These are phyloP conservation scores for Septoria linicola DNA, from an alignment of 2,329 filamentous ascomycete genomes.

Conservation along the genomic window DNA sequence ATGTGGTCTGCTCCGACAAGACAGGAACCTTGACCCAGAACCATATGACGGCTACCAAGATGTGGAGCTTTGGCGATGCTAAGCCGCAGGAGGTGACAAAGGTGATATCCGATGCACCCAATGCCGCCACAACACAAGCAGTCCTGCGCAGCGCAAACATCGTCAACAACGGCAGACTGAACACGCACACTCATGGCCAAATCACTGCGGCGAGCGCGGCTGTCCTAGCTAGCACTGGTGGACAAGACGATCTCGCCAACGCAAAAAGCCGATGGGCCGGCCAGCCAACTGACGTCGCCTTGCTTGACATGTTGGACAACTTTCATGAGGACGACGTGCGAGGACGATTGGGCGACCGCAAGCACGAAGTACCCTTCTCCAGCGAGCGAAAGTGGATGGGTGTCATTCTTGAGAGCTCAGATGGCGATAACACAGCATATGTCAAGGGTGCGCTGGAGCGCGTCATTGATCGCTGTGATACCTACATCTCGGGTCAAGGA, in stretches of 20 bases:
- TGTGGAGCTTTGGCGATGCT: conserved; percentile 84
- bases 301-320: conserved; percentile 86
- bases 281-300: conserved; percentile 95
- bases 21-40: conserved; percentile 95
- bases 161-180: conserved; percentile 87
- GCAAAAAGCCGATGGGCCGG: conserved; percentile 89
- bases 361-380: conserved; percentile 88
- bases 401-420: conserved; percentile 67
- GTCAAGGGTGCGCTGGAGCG: conserved; percentile 93
- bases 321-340: conserved; percentile 91
- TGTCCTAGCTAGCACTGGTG: conserved; percentile 80
- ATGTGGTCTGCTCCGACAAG: conserved; percentile 99
- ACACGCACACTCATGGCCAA: conserved; percentile 58
- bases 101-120: conserved; percentile 54
- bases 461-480: conserved; percentile 82
- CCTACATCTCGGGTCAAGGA: conserved; percentile 82
- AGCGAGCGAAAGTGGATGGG: conserved; percentile 99
- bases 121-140: conserved; percentile 71
- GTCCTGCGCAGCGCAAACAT: conserved; percentile 93
- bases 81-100: conserved; percentile 55
- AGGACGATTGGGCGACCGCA: conserved; percentile 76
- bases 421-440: conserved; percentile 78
- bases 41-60: conserved; percentile 94
- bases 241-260: conserved; percentile 55
- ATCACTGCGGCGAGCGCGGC: conserved; percentile 67